Conservation (phyloP, 2,329 filamentous ascomycete genomes). For the Neofusicoccum ribis region DNA sequence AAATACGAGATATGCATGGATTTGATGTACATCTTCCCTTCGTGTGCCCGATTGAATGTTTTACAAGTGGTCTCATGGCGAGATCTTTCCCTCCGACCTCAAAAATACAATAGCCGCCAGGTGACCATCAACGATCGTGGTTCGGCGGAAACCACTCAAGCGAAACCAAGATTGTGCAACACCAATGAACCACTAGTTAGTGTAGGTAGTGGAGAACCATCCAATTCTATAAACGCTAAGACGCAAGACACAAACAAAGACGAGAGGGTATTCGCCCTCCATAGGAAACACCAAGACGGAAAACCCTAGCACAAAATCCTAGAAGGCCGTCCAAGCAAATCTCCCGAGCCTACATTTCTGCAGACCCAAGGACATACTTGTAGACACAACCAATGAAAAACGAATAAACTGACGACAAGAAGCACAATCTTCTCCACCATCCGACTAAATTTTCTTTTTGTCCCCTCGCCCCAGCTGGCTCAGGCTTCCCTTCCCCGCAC, state of each 20-base stretch:
- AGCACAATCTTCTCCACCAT: background rate
- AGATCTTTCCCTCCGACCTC: too few relatives aligned
- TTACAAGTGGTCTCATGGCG: too few relatives aligned
- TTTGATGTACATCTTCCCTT: background rate
- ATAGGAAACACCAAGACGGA: background rate
- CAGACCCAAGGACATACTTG: background rate
- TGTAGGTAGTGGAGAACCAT: background rate
- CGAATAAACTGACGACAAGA: background rate
- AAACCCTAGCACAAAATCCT: background rate
- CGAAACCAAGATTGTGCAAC: too few relatives aligned
- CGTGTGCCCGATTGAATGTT: too few relatives aligned
- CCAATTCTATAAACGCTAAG: constrained; percentile 14
- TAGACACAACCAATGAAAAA: background rate
- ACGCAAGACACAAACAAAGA: background rate
- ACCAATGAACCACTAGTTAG: background rate
- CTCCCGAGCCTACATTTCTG: background rate
- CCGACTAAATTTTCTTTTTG: too few relatives aligned
- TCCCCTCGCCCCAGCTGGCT: background rate
- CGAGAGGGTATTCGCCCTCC: constrained; percentile 7
- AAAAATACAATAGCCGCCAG: too few relatives aligned
- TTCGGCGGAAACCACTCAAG: too few relatives aligned
- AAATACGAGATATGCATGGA: background rate
- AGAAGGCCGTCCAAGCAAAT: background rate
- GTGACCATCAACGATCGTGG: too few relatives aligned
- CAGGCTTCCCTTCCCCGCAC: background rate